Conservation (phyloP, 192 early-diverging fungal species). For the Entomortierella lignicola region DNA sequence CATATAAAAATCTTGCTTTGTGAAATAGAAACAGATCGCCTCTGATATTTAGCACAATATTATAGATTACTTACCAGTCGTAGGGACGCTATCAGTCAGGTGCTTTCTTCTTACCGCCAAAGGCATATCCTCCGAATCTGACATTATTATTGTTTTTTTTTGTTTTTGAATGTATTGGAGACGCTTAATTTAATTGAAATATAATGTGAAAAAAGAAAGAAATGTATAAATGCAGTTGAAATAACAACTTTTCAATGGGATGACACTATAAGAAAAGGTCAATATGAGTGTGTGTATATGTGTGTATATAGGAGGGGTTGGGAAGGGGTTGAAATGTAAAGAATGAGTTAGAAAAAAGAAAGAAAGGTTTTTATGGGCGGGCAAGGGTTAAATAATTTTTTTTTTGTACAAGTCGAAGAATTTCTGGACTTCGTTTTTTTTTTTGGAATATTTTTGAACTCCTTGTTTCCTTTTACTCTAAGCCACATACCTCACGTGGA, state of each 20-base stretch:
- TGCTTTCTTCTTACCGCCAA: constrained; percentile 27
- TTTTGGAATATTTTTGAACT: too few species aligned
- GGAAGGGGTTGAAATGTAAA: background rate
- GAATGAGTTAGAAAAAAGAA: background rate
- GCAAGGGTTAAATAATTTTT: background rate
- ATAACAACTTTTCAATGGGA: background rate
- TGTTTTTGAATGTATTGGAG: background rate
- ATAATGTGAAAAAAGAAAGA: background rate
- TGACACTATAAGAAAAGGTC: background rate
- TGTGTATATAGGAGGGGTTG: background rate
- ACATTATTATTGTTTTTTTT: constrained; percentile 32
- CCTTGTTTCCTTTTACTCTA: constrained; percentile 12
- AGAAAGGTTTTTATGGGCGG: background rate
- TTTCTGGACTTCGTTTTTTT: constrained; percentile 27
- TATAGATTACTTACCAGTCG: constrained; percentile 14
- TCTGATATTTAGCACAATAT: background rate
- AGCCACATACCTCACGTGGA: background rate
- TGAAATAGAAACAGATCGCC: background rate
- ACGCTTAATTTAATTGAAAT: background rate
- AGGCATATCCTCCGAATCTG: constrained; percentile 61
- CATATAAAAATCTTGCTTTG: background rate
- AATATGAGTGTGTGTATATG: background rate
- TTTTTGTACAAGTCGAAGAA: constrained; percentile 28
- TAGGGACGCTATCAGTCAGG: constrained; percentile 4
- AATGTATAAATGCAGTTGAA: background rate